Base-by-base conservation (phyloP, 345 rosid species). In the Cardamine occulta region DNA sequence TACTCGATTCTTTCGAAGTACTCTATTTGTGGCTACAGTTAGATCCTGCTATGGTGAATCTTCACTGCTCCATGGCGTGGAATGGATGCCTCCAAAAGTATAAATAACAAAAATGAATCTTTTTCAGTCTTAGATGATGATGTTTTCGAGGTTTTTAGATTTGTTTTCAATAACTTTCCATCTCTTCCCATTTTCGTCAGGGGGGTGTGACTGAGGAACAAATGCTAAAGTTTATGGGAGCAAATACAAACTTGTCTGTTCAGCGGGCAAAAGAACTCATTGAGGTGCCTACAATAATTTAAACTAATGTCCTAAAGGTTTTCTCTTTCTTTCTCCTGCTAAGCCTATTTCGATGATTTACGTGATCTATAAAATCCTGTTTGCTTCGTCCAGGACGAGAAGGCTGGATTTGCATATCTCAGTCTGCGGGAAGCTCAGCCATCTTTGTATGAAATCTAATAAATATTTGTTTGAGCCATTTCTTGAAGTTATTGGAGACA, bases 1-100 rank as follows among this genome's bases (percentile, higher is more conserved):
- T 75, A 95, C 99, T 11, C 89, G 97, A 51, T 92, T 51, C 82
- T 95, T 95, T 69, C 84, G 91, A 74, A 90, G 91, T 84, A 92
- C 91, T 10, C 74, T 95, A 64, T 95, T 88, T 79, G 97, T 91
- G 67, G 95, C 99, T 81, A 85, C 97, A 0, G 97, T 95, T 80
- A 86, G 99, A 87, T 88, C 99, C 19, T 95, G 96, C 74, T 94
- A 89, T 49, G 88, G 91, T 65, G 99, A 95, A 87, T 90, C 99
- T 67, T 85, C 92, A 73, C 37, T 95, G 85, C 99, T 95, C 72
- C 99, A 95, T 82, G 99, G 97, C 31, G 97, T 88, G 63, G 99
- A 92, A 54, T 95, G 99, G 99, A 92, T 95, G 99, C 93, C 99
- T 72, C 99, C 96, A 42, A 90, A 91, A 82, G 98, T 94, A 78